Evolutionary conservation across 2,329 filamentous ascomycete species (phyloP).

Genomic region (Paecilomyces niveus): DNA sequence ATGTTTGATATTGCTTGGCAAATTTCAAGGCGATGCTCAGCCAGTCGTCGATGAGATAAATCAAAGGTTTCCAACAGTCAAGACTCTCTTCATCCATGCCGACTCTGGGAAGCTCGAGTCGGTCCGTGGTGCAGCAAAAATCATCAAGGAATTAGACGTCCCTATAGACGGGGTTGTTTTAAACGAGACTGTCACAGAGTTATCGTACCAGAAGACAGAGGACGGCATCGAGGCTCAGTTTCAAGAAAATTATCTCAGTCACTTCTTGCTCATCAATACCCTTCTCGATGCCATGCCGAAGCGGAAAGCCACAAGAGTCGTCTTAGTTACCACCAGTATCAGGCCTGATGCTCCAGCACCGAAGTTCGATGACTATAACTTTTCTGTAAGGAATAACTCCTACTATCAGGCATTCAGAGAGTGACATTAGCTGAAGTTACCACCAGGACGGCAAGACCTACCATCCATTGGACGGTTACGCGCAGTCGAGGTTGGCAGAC

Average conservation of each 20-base stretch:
- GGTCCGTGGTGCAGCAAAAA: conserved; percentile 10
- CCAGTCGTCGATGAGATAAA: conserved; percentile 16
- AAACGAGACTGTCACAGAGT: conserved; percentile 13
- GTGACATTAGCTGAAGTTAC: background rate
- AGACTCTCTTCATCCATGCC: conserved; percentile 14
- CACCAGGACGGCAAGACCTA: conserved; percentile 17
- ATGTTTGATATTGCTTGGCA: conserved; percentile 21
- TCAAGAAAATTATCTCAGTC: conserved; percentile 17
- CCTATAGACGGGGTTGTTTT: conserved; percentile 16
- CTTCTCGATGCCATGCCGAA: conserved; percentile 9
- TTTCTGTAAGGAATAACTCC: conserved; percentile 9
- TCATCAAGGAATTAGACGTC: conserved; percentile 9
- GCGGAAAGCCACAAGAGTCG: conserved; percentile 7
- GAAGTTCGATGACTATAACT: conserved; percentile 14
- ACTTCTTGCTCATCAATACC: conserved; percentile 16
- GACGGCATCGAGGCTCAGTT: conserved; percentile 19
- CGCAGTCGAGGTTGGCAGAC: conserved; percentile 21
- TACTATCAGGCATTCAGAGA: background rate
- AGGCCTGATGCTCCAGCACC: conserved; percentile 12
- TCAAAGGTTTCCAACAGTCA: conserved; percentile 11
- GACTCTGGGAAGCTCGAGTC: conserved; percentile 10
- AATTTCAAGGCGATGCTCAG: conserved; percentile 16
- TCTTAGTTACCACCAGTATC: conserved; percentile 16
- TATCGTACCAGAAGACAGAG: conserved; percentile 11
- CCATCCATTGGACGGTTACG: conserved; percentile 17